Evolutionary conservation across 805 yeast genomes (phyloP).

Genomic region (Saturnispora diversa): DNA sequence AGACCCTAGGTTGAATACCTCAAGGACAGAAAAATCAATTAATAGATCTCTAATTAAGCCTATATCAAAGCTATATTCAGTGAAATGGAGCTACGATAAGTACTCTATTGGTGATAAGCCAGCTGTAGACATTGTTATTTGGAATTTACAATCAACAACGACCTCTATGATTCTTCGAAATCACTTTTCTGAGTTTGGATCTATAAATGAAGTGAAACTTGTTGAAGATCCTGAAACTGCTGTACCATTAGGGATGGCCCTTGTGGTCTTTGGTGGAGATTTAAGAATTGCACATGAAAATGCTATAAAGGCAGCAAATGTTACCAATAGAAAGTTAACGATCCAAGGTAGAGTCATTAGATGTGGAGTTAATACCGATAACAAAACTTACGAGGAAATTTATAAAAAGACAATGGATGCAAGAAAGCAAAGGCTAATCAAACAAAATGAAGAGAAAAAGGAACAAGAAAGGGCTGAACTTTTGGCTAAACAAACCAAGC

Average conservation of each 20-base stretch:
- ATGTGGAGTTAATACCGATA: conserved; percentile 43
- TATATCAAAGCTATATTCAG: conserved; percentile 13
- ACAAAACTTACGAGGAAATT: conserved; percentile 31
- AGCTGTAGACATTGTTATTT: conserved; percentile 56
- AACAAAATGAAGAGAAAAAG: conserved; percentile 26
- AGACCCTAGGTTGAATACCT: conserved; percentile 5
- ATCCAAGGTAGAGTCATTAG: conserved; percentile 47
- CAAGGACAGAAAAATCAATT: neutral
- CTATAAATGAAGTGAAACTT: conserved; percentile 48
- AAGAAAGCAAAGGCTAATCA: conserved; percentile 32
- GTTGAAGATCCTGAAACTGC: conserved; percentile 68
- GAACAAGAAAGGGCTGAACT: conserved; percentile 13
- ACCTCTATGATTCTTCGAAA: conserved; percentile 39
- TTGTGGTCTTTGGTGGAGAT: conserved; percentile 54
- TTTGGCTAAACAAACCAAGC: conserved; percentile 12
- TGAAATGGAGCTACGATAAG: conserved; percentile 43
- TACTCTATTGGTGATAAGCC: conserved; percentile 74
- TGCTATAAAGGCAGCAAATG: conserved; percentile 39
- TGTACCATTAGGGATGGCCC: conserved; percentile 67
- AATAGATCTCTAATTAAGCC: neutral
- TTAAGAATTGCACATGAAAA: conserved; percentile 38
- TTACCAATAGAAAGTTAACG: conserved; percentile 34
- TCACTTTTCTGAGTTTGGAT: conserved; percentile 56
- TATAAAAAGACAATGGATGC: conserved; percentile 26
- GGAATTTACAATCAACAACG: conserved; percentile 54